Percentiles rank a stretch among this genome's conserved stretches.
Evolutionary conservation across 1,139 yeast genomes (phyloP).

Genomic region (Arxiozyma slooffiae): DNA sequence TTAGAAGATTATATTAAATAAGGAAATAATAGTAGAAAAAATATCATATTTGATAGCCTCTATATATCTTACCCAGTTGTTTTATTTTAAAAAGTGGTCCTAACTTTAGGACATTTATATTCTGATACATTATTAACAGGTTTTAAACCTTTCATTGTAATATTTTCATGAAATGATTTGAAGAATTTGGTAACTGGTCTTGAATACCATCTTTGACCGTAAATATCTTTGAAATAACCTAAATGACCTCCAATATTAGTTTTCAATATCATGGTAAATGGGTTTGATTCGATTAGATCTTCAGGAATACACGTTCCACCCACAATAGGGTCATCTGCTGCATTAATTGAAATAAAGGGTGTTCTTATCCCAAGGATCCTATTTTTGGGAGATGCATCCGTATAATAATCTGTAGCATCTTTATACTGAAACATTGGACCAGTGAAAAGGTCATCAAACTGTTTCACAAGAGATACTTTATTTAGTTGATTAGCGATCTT

Average conservation of each 20-base stretch:
- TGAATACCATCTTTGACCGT: constrained; percentile 47
- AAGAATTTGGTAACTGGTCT: constrained; percentile 35
- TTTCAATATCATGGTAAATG: constrained; percentile 43
- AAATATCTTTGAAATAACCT: constrained; percentile 43
- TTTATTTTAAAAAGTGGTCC: constrained; percentile 11
- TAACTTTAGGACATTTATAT: constrained; percentile 10
- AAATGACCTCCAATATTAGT: constrained; percentile 59
- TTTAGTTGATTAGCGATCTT: constrained; percentile 12
- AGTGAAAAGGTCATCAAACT: constrained; percentile 47
- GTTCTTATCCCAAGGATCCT: constrained; percentile 43
- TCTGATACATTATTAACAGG: constrained; percentile 8
- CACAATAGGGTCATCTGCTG: constrained; percentile 51
- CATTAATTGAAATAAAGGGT: constrained; percentile 42
- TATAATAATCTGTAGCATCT: constrained; percentile 45
- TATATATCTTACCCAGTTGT: not conserved
- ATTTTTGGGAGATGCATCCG: constrained; percentile 44
- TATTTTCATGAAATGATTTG: constrained; percentile 25
- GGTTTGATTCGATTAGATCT: constrained; percentile 42
- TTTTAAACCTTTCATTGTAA: constrained; percentile 14
- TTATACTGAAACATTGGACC: constrained; percentile 46
- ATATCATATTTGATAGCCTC: too few relatives aligned
- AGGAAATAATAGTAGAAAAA: not conserved
- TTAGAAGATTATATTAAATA: too few relatives aligned
- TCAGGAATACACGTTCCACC: constrained; percentile 42
- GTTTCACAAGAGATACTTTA: constrained; percentile 28